A percentile compares a stretch with the other conserved stretches of the same genome.
These are phyloP conservation scores for Berberis thunbergii DNA, from an alignment of 164 flowering plant species.

Conservation along the genomic window DNA sequence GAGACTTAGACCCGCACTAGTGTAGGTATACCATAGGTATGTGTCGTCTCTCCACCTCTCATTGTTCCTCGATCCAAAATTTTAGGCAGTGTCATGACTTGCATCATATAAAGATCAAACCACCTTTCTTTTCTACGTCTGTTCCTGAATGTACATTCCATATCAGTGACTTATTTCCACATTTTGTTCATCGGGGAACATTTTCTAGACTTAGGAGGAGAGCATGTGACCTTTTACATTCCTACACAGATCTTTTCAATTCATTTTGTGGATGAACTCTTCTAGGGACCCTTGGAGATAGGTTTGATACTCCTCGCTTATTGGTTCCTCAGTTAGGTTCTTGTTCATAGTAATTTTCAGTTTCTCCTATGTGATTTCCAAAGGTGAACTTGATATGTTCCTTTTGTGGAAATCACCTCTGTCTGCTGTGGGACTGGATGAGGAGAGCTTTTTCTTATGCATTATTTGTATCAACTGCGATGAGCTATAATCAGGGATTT, in stretches of 20 bases:
- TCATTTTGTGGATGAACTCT: constrained; percentile 15
- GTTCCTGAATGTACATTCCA: too few species aligned
- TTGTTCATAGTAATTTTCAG: not conserved
- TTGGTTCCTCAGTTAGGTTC: constrained; percentile 8
- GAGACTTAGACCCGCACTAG: too few species aligned
- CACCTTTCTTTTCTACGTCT: too few species aligned
- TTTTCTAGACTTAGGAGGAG: too few species aligned
- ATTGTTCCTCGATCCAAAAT: too few species aligned
- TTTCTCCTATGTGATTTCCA: constrained; percentile 5
- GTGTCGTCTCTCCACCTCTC: too few species aligned
- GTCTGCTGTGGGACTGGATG: not conserved
- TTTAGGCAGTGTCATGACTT: too few species aligned
- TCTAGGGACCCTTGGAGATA: constrained; percentile 23
- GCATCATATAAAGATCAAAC: too few species aligned
- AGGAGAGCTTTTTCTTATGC: constrained; percentile 7
- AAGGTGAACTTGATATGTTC: constrained; percentile 3
- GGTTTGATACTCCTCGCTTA: constrained; percentile 18
- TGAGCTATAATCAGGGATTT: constrained; percentile 5
- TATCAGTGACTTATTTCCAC: too few species aligned
- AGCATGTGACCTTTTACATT: too few species aligned
- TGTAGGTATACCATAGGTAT: too few species aligned
- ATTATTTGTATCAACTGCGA: constrained; percentile 1
- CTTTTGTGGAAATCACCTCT: not conserved
- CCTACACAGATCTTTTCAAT: not conserved
- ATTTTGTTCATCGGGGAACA: too few species aligned